Conservation (phyloP, 306 rosid species). For the Nissolia schottii region DNA sequence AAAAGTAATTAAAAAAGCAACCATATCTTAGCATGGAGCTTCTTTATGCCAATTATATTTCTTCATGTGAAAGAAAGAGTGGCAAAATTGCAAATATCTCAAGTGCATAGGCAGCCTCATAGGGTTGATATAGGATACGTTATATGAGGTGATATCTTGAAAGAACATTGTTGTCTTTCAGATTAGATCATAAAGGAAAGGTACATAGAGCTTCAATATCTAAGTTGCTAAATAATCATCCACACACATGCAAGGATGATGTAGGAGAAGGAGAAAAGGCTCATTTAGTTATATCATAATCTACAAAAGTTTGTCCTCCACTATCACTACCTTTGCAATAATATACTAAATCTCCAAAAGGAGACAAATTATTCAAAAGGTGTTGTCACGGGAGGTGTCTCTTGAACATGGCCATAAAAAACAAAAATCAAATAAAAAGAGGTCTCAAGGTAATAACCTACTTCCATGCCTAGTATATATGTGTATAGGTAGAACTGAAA, state of each 20-base stretch:
- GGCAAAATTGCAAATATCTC: conserved; percentile 9
- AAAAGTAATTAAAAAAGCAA: neutral
- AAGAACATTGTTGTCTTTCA: neutral
- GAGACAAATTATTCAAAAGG: conserved; percentile 21
- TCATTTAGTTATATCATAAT: conserved; percentile 28
- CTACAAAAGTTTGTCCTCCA: conserved; percentile 41
- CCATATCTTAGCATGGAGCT: neutral
- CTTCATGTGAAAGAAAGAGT: neutral
- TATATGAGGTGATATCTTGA: neutral
- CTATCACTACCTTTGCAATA: conserved; percentile 17
- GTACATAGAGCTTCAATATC: neutral
- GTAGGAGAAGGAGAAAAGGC: conserved; percentile 21
- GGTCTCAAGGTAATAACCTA: conserved; percentile 19
- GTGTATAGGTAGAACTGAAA: conserved; percentile 5
- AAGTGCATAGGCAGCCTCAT: neutral
- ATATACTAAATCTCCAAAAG: conserved; percentile 27
- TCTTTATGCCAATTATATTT: neutral
- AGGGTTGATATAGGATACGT: neutral
- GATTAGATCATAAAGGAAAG: neutral
- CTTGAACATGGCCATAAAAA: neutral
- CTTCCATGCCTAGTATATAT: neutral
- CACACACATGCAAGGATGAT: conserved; percentile 27
- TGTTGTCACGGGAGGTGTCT: conserved; percentile 27
- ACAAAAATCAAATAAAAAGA: neutral
- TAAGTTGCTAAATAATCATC: conserved; percentile 4